Evolutionary conservation across 306 rosid genomes (phyloP), one percentile per base, ranked within the genome.

Genomic region (Senna tora): DNA sequence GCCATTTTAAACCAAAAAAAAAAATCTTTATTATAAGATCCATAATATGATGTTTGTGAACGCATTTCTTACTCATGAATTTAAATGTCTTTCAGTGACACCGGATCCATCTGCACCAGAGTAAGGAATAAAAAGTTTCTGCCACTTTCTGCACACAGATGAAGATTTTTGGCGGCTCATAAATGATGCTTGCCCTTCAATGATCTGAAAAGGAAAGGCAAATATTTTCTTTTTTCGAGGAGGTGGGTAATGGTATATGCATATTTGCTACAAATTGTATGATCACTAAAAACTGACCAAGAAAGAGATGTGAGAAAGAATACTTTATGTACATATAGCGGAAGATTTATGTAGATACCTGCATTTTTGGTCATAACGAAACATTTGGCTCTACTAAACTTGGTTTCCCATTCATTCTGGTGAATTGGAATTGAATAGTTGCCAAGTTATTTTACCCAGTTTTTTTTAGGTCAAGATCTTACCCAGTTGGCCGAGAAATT

Each of bases 91-190:
- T 79, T 42, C 82, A 67, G 82, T 68, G 71, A 59, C 67, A 69
- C 60, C 79, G 32, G 86, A 69, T 38, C 73, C 79, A 53, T 76
- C 76, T 69, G 78, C 80, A 2, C 21, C 51, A 28, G 73, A 79
- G 72, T 52, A 72, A 76, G 82, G 78, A 33, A 22, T 60, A 11
- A 33, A 10, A 12, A 21, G 5, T 13, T 74, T 49, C 6, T 53
- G 15, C 46, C 36, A 51, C 67, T 43, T 43, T 58, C 38, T 19
- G 10, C 46, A 34, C 17, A 19, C 57, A 28, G 39, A 41, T 45
- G 76, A 50, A 45, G 30, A 22, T 3, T 59, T 81, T 61, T 59
- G 75, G 73, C 77, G 57, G 53, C 68, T 39, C 46, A 25, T 49
- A 16, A 49, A 11, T n/a, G 46, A 41, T 66, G 72, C 66, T 22